Base-by-base conservation (phyloP, 345 rosid genomes). In the Microthlaspi erraticum region DNA sequence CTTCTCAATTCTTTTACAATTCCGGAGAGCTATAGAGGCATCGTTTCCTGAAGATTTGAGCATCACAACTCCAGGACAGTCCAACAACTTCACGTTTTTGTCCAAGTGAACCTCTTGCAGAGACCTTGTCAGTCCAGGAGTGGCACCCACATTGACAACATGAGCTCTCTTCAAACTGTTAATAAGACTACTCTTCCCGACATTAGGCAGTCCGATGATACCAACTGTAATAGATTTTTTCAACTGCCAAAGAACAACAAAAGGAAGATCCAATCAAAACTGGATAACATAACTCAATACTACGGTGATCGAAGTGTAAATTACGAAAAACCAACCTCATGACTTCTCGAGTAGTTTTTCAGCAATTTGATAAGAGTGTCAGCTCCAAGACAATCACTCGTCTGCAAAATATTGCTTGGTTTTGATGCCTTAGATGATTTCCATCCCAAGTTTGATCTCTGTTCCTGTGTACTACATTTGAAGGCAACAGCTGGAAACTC, bases 61-160 rank as follows among this genome's bases (percentile, higher is more conserved):
- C 98, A 94, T 85, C 60, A 91, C 99, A 76, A 94, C 96, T 58
- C 99, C 99, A 68, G 98, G 99, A 72, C 98, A 94, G 76, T 94
- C 99, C 77, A 94, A 64, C 75, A 91, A 78, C 72, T 91, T 94
- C 45, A 94, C 90, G 81, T 89, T 88, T 78, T 84, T 88, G 85
- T 91, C 99, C 60, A 91, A 73, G 63, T 91, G 97, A 79, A 94
- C 96, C 82, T 94, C 98, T 82, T 91, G 99, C 86, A 94, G 78
- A 41, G 97, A 85, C 77, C 89, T 91, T 5, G 96, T 94, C 59
- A 94, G 76, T 17, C 99, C 99, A 39, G 99, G 98, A 52, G 99
- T 91, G 48, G 96, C 87, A 44, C 99, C 99, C 44, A 87, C 99
- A 80, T 91, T 88, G 63, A 79, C 99, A 58, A 89, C 99, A 65